These are phyloP conservation scores for Exophiala oligosperma DNA, from an alignment of 2,329 filamentous ascomycete species.

Conservation along the genomic window DNA sequence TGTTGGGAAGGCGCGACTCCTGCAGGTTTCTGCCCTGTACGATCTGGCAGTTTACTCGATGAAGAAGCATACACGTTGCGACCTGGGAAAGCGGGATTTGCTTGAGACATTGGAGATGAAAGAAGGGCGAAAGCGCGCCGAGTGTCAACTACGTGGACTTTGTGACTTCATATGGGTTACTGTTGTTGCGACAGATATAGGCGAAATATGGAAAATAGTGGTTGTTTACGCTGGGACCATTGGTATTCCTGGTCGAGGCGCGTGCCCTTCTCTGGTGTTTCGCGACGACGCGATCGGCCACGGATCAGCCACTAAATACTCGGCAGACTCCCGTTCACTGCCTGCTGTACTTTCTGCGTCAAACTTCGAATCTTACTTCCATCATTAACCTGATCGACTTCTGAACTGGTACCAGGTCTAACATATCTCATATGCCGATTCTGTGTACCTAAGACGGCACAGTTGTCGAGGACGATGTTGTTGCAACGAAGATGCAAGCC, in stretches of 20 bases:
- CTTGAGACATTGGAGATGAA: constrained; percentile 24
- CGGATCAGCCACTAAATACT: neutral
- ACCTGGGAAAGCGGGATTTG: constrained; percentile 55
- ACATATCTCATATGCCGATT: too few species aligned
- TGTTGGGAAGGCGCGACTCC: constrained; percentile 29
- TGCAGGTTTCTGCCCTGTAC: constrained; percentile 33
- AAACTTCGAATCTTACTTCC: neutral
- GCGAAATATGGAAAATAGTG: neutral
- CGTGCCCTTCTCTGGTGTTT: neutral
- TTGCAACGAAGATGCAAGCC: constrained; percentile 30
- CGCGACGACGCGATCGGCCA: neutral
- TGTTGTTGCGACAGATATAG: neutral
- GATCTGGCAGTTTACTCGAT: constrained; percentile 55
- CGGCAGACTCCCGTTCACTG: neutral
- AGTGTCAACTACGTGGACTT: constrained; percentile 11
- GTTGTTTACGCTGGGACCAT: neutral
- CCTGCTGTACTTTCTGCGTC: constrained; percentile 1
- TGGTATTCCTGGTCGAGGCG: neutral
- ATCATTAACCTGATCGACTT: too few species aligned
- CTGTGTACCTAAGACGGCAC: neutral
- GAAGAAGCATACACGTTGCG: constrained; percentile 51
- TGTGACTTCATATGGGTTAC: constrained; percentile 10
- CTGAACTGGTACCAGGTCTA: too few species aligned
- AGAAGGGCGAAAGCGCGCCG: constrained; percentile 11
- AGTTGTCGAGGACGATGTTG: constrained; percentile 13